These are phyloP conservation scores for Colletotrichum chlorophyti DNA, from an alignment of 2,329 filamentous ascomycete genomes.

Conservation along the genomic window DNA sequence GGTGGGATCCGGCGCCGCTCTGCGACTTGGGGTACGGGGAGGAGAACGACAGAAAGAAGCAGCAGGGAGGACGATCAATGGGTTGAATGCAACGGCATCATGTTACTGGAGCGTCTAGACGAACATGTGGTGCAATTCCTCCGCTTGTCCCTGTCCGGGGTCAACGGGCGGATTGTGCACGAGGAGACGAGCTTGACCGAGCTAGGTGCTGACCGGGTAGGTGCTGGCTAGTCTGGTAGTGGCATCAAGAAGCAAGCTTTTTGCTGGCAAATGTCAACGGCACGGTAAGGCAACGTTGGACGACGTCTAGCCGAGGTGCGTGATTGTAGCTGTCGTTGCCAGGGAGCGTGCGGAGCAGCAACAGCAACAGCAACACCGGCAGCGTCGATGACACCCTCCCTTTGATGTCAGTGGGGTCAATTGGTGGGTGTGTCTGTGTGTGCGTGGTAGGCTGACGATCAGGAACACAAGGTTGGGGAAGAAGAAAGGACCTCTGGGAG, in stretches of 20 bases:
- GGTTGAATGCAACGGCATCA: slow-evolving; percentile 16
- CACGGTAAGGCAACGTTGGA: not conserved
- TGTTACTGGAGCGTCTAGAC: slow-evolving; percentile 29
- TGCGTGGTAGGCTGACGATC: slow-evolving; percentile 6
- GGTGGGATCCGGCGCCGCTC: slow-evolving; percentile 13
- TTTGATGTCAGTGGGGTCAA: slow-evolving; percentile 14
- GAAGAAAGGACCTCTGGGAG: slow-evolving; percentile 7
- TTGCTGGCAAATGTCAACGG: not conserved
- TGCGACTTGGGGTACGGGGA: not conserved
- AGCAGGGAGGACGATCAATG: slow-evolving; percentile 12
- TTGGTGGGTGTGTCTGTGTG: slow-evolving; percentile 5
- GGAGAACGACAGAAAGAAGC: not conserved
- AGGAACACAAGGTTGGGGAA: slow-evolving; percentile 11
- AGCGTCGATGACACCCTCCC: slow-evolving; percentile 23
- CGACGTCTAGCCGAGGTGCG: slow-evolving; percentile 2
- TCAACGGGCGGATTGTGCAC: too few species aligned
- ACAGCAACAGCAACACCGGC: slow-evolving; percentile 1
- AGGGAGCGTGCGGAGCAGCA: slow-evolving; percentile 14
- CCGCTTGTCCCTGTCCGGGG: slow-evolving; percentile 8
- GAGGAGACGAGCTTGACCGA: slow-evolving; percentile 1
- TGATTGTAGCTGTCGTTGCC: too few species aligned
- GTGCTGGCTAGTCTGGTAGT: not conserved
- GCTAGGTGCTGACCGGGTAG: not conserved
- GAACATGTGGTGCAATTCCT: slow-evolving; percentile 27
- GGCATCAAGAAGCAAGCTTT: too few species aligned